Percentiles rank a stretch among this genome's conserved stretches.
Conservation (phyloP, 2,329 filamentous ascomycete species). For the Aspergillus fumigatiaffinis region DNA sequence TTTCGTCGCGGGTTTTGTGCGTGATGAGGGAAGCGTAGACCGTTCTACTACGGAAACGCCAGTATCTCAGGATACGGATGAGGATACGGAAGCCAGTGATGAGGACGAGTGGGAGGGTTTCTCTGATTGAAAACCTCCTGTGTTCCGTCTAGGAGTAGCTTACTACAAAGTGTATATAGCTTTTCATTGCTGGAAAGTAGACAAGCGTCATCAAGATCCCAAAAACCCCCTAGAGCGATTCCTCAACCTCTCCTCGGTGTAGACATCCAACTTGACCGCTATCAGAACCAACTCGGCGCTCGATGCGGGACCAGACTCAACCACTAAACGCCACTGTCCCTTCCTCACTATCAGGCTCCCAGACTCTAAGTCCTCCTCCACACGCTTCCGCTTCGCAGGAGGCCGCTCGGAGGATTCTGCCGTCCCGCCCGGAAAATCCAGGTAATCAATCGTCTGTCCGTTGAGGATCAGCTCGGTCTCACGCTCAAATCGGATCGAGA, state of each 20-base stretch:
- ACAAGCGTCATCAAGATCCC: constrained; percentile 7
- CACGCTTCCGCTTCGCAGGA: constrained; percentile 13
- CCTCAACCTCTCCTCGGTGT: constrained; percentile 61
- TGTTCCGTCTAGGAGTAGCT: neutral
- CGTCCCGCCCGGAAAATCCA: constrained; percentile 8
- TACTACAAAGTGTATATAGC: neutral
- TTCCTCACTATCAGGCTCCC: constrained; percentile 59
- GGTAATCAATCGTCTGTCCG: constrained; percentile 25
- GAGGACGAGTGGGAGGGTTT: constrained; percentile 46
- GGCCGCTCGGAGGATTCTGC: neutral
- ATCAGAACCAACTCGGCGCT: constrained; percentile 68
- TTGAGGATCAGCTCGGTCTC: constrained; percentile 43
- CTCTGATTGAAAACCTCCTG: constrained; percentile 28
- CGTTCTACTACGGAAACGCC: constrained; percentile 9
- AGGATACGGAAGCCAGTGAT: constrained; percentile 22
- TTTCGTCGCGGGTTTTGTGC: constrained; percentile 84
- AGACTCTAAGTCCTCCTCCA: constrained; percentile 20
- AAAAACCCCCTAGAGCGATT: constrained; percentile 67
- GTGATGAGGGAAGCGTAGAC: constrained; percentile 48
- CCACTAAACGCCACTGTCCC: constrained; percentile 68
- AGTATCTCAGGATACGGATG: constrained; percentile 10
- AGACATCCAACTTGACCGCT: constrained; percentile 72
- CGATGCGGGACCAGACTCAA: constrained; percentile 50
- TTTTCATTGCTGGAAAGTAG: neutral
- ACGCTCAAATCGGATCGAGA: constrained; percentile 60